Base-by-base conservation (phyloP, 177 flowering plant species). In the Tripterygium wilfordii region DNA sequence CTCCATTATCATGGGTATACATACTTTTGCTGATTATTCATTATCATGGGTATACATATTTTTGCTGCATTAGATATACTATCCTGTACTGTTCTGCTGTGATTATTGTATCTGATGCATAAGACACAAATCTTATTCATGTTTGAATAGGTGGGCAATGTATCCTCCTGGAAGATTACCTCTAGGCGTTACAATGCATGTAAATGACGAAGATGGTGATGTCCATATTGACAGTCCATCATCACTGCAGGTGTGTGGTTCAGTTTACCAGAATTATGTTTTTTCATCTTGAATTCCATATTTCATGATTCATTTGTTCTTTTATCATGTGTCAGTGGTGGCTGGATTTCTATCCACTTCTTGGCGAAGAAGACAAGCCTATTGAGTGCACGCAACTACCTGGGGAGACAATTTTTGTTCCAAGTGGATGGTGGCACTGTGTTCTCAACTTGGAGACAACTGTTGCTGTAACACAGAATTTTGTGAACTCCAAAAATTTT, bases 391-490 rank as follows among this genome's bases (percentile, higher is more conserved):
- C 96, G 9, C 98, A 88, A 55, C 65, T 83, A 45, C 96, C 98
- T 30, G 98, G 98, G 7, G 98, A 92, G 70, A 92, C 98, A 27
- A 92, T 92, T 60, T 85, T 61, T 75, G 96, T 92, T 53, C 98
- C 98, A 19, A 92, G 87, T 66, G 98, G 98, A n/a, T 92, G 98
- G 98, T 92, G 98, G 98, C 98, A 92, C 52, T 92, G 98, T 67
- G 84, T 92, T 45, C 77, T 92, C 28, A 92, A 92, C 67, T 62
- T 92, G 69, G 98, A 92, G 54, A 71, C 88, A 28, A 83, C 91
- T 36, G 64, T 85, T 49, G 98, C 98, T 61, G 96, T 92, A 28
- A 92, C 98, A 10, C 98, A 92, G 53, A 92, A 92, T 61, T 92
- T 83, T 65, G 98, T 85, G 5, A 85, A 83, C 64, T 56, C 87